Percentiles rank a stretch among this genome's conserved stretches.
Conservation (phyloP, 106 monocot species). For the Amphibolis antarctica region DNA sequence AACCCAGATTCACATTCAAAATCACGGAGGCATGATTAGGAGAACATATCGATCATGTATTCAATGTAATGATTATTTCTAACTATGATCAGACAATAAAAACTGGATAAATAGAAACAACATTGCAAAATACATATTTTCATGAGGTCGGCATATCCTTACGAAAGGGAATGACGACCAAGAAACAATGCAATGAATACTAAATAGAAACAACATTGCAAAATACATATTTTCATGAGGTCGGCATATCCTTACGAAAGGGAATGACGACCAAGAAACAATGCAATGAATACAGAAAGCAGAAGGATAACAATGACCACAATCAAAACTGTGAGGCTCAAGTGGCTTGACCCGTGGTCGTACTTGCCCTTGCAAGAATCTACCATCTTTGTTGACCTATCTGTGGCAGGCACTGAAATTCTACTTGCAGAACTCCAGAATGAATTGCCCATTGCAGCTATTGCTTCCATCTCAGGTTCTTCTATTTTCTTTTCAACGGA, state of each 20-base stretch:
- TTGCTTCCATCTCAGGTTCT: conserved; percentile 41
- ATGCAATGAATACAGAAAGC: conserved; percentile 30
- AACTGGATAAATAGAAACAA: too few relatives aligned
- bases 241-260: too few relatives aligned
- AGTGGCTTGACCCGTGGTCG: background rate
- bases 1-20: too few relatives aligned
- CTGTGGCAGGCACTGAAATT: conserved; percentile 1
- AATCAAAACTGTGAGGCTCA: conserved; percentile 8
- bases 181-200: background rate
- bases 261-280: background rate
- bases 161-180: too few relatives aligned
- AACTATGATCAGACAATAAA: too few relatives aligned
- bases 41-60: too few relatives aligned
- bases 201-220: too few relatives aligned
- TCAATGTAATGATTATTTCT: too few relatives aligned
- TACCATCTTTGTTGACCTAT: background rate
- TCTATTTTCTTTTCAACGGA: conserved; percentile 23
- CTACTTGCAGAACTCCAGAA: conserved; percentile 46
- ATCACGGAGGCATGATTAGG: too few relatives aligned
- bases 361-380: conserved; percentile 10
- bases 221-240: too few relatives aligned
- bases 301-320: conserved; percentile 22
- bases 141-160: too few relatives aligned
- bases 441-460: conserved; percentile 16
- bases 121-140: too few relatives aligned